Conservation (phyloP, 2,329 filamentous ascomycete genomes). For the Fusarium sterilihyphosum region DNA sequence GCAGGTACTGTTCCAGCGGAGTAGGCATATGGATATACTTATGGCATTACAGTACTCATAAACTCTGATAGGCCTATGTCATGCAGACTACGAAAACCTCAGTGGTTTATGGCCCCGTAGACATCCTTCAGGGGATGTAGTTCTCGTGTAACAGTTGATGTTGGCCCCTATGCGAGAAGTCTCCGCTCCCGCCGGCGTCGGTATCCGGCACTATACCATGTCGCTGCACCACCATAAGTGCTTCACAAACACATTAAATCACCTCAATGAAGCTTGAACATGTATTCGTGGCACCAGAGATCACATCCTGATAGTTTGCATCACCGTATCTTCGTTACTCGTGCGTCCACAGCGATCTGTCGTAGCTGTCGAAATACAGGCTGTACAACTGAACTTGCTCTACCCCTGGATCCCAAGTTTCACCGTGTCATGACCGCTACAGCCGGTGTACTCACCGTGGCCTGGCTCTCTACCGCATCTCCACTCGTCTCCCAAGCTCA, state of each 20-base stretch:
- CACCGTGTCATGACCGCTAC: not conserved
- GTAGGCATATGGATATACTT: not conserved
- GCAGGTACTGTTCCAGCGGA: not conserved
- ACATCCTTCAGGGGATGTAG: not conserved
- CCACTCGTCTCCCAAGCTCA: not conserved
- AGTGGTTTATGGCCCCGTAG: not conserved
- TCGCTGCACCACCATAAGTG: not conserved
- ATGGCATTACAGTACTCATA: not conserved
- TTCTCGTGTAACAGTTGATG: not conserved
- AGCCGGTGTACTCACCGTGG: not conserved
- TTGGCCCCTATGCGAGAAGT: not conserved
- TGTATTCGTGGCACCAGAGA: not conserved
- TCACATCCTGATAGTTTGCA: not conserved
- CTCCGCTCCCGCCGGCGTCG: not conserved
- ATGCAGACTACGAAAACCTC: not conserved
- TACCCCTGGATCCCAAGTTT: conserved; percentile 4
- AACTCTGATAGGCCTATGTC: not conserved
- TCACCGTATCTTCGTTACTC: not conserved
- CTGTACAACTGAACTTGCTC: not conserved
- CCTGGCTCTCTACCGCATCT: not conserved
- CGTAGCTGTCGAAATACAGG: not conserved
- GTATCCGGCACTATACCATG: not conserved
- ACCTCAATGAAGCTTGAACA: not conserved
- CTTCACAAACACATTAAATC: not conserved
- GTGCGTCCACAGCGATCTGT: not conserved